Conservation (phyloP, 2,329 filamentous ascomycete genomes). For the Dendrostoma leiphaemia region DNA sequence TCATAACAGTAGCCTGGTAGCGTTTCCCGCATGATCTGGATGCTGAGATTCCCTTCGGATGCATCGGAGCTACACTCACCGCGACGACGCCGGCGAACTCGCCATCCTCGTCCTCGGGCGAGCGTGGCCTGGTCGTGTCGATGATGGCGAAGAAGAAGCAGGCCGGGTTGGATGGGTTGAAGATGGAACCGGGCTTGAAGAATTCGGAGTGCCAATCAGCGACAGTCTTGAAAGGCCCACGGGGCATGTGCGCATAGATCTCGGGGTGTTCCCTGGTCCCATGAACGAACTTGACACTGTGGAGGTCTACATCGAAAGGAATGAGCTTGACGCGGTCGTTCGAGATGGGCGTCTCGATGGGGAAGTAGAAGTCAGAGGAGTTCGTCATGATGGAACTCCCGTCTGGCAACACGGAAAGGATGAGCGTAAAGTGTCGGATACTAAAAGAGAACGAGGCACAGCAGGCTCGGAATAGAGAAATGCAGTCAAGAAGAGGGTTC, state of each 20-base stretch:
- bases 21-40: too few species aligned
- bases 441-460: background rate
- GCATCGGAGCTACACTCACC: too few species aligned
- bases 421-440: too few species aligned
- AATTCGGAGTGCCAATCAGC: constrained; percentile 18
- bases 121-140: constrained; percentile 26
- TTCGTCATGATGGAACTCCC: background rate
- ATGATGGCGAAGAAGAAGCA: constrained; percentile 25
- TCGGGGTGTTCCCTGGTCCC: constrained; percentile 15
- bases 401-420: too few species aligned
- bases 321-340: constrained; percentile 21
- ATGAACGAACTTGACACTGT: constrained; percentile 17
- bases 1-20: too few species aligned
- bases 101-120: constrained; percentile 26
- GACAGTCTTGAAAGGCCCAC: constrained; percentile 19
- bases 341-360: constrained; percentile 21
- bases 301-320: constrained; percentile 20
- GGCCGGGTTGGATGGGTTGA: constrained; percentile 12
- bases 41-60: too few species aligned
- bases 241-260: constrained; percentile 22
- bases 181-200: constrained; percentile 6
- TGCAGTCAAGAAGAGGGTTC: too few species aligned
- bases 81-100: constrained; percentile 28
- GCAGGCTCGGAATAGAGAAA: background rate
- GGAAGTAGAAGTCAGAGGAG: constrained; percentile 3